A percentile compares a stretch with the other conserved stretches of the same genome.
phyloP scores from a whole-genome alignment of 2,329 filamentous ascomycete genomes.

The Aspergillus caelatus region DNA sequence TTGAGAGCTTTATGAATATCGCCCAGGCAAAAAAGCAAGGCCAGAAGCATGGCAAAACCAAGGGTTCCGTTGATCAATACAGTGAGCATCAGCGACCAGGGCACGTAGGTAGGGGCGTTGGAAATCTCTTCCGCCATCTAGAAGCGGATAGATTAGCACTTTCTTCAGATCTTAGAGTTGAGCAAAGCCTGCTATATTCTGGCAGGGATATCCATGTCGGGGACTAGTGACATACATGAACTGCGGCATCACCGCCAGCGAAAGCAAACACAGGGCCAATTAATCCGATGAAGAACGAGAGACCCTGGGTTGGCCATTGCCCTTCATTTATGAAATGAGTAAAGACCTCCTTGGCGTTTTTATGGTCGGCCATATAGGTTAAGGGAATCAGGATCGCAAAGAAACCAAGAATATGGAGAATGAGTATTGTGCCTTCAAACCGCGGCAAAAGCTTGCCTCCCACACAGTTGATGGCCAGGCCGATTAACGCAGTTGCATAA shows the following conservation, averaged over 20 bases:
- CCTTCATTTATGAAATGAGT: constrained; percentile 53
- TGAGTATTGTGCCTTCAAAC: constrained; percentile 53
- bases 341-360: constrained; percentile 49
- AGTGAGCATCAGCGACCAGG: constrained; percentile 40
- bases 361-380: constrained; percentile 44
- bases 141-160: background rate
- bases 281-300: constrained; percentile 46
- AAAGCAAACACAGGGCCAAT: constrained; percentile 41
- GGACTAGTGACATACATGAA: constrained; percentile 34
- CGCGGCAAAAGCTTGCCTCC: constrained; percentile 47
- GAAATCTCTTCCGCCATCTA: constrained; percentile 45
- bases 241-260: constrained; percentile 39
- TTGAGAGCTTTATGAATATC: constrained; percentile 31
- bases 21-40: constrained; percentile 43
- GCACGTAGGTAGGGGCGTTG: constrained; percentile 40
- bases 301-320: constrained; percentile 44
- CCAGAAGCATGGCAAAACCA: constrained; percentile 42
- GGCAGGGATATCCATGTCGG: background rate
- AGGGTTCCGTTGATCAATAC: constrained; percentile 40
- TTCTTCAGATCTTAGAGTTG: background rate
- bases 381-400: constrained; percentile 55
- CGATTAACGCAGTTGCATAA: constrained; percentile 46
- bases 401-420: constrained; percentile 56
- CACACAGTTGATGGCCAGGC: constrained; percentile 48
- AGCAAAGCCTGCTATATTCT: background rate